phyloP scores from a whole-genome alignment of 768 basidiomycete species.

The Lyophyllum semitale region DNA sequence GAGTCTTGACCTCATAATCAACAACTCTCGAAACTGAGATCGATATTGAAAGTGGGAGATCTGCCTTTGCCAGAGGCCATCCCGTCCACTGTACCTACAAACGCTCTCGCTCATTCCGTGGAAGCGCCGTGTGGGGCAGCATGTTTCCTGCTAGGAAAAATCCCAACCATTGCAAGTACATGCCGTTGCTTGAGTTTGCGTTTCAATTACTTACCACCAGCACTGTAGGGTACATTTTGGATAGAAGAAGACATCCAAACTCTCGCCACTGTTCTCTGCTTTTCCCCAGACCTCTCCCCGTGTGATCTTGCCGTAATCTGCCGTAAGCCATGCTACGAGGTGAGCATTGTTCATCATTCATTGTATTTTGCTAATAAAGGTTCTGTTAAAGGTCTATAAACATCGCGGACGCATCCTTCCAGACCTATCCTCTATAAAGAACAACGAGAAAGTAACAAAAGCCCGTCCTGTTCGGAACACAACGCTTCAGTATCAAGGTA shows the following conservation, averaged over 20 bases:
- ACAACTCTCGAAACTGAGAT: background rate
- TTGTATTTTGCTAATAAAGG: background rate
- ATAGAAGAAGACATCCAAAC: conserved; percentile 35
- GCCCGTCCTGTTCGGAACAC: background rate
- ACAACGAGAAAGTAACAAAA: conserved; percentile 4
- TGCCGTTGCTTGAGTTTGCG: background rate
- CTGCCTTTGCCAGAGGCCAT: conserved; percentile 27
- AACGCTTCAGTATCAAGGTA: conserved; percentile 14
- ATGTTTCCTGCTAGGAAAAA: conserved; percentile 30
- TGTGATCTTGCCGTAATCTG: conserved; percentile 60
- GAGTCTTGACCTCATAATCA: conserved; percentile 13
- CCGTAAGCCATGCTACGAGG: conserved; percentile 63
- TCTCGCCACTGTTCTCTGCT: conserved; percentile 39
- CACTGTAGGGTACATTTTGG: conserved; percentile 36
- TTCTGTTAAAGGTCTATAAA: conserved; percentile 23
- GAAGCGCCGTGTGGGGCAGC: conserved; percentile 29
- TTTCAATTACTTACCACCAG: background rate
- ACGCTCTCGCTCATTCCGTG: conserved; percentile 15
- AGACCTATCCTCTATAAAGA: conserved; percentile 11
- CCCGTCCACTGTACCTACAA: conserved; percentile 23
- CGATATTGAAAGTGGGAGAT: conserved; percentile 23
- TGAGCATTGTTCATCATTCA: conserved; percentile 19
- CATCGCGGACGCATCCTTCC: conserved; percentile 23
- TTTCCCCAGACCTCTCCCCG: conserved; percentile 45
- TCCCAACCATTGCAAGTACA: conserved; percentile 15